Evolutionary conservation across 805 yeast genomes (phyloP), one percentile per base, ranked within the genome.

Genomic region (Starmerella khaoyaiensis): DNA sequence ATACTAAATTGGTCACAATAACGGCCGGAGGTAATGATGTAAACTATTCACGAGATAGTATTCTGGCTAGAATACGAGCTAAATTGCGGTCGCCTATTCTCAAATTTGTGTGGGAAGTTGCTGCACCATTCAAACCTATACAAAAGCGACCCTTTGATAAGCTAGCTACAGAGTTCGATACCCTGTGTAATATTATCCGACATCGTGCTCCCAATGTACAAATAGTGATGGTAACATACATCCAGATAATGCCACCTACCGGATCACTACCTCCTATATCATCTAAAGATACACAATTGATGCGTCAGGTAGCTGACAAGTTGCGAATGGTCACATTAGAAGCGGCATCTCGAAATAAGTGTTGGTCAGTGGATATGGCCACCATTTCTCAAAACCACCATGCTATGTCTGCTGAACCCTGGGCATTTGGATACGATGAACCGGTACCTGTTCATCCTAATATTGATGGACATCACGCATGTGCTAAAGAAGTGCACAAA

Each of bases 11-110:
- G 9, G 43, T 40, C 6, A 40, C 43, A 9, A 17, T 40, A 12
- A 40, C 40, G 3, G 33, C 31, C 8, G 43, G 43, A 14, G 43
- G 43, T 15, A 40, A 40, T 22, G 43, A 40, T 17, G 40, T 40
- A 12, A 8, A 22, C 37, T 40, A 40, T 31, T 18, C 37, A 19
- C 20, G 34, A 14, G 43, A 40, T 35, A 10, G 33, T 10, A 17
- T 36, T 22, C 14, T 27, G 22, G 31, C 31, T 10, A 31, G 17
- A 15, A 12, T 25, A 5, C 14, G 18, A 11, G 14, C 12, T 4
- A 5, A 5, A 12, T 5, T 31, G 34, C 9, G 14, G 3, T 24
- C 42, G 5, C 2, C 26, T 15, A n/a, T n/a, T 14, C 15, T 31
- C 11, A 17, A 19, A 15, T 4, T 10, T 16, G 11, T 31, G 2